Base-by-base conservation (phyloP, 2,329 filamentous ascomycete species). In the Alternaria rosae region DNA sequence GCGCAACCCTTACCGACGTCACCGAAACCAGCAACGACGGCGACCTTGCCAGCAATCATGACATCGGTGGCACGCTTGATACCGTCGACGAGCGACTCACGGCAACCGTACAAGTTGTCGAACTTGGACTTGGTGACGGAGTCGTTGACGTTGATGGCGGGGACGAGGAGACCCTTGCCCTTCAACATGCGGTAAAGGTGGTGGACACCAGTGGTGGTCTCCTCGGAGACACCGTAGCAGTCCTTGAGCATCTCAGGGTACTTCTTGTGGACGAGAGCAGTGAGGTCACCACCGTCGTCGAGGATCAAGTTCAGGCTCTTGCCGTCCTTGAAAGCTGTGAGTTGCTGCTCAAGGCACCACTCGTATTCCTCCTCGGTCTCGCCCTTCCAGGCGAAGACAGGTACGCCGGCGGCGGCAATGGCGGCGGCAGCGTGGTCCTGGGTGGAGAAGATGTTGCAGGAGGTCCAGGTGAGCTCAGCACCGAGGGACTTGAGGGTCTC, bases 21-120 rank as follows among this genome's bases (percentile, higher is more conserved):
- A 90, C 94, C 94, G 87, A 91, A 99, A 82, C 95, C 95, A 78
- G 95, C 95, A 74, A 99, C 95, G 73, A 98, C 94, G 72, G 92
- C 93, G 78, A 97, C 89, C 91, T 99, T 98, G 83, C 95, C 95
- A 80, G 95, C 95, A 87, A 98, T 94, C 95, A 99, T 99, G 84
- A 98, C 95, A 87, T 99, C 94, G 83, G 95, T 99, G 77, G 95
- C 94, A 86, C 94, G 94, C 92, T 98, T 99, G 90, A 99, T 98
- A 83, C 95, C 95, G 83, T 99, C 95, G 79, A 99, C 90, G 77
- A 99, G 91, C 69, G 94, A 97, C 87, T 98, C 95, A 82, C 93
- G 91, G 93, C 95, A 98, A 80, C 95, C 94, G 89, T 98, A 99
- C 72, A 98, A 86, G 91, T 99, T 99, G 89, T 98, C 95, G 83